Conservation (phyloP, 148 eudicot species). For the Arbutus unedo region DNA sequence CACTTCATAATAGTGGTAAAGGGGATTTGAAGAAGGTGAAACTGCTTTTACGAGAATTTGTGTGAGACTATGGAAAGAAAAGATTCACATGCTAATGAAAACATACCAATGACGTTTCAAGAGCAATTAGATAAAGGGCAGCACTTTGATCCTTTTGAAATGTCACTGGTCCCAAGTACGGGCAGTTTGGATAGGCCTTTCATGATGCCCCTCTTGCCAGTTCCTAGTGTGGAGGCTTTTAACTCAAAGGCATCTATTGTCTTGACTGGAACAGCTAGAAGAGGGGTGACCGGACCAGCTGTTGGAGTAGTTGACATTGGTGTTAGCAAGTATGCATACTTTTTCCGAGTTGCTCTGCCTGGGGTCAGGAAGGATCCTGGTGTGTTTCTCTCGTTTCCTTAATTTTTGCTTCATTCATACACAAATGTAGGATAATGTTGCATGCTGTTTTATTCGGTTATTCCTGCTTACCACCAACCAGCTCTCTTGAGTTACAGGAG, state of each 20-base stretch:
- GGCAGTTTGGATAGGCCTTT: constrained; percentile 20
- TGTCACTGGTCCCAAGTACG: constrained; percentile 19
- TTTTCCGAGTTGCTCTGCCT: constrained; percentile 15
- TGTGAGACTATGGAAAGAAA: constrained; percentile 18
- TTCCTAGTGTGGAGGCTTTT: constrained; percentile 30
- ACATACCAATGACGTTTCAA: neutral
- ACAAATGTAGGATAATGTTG: no score
- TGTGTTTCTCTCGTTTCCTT: no score
- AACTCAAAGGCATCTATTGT: constrained; percentile 32
- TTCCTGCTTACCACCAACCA: no score
- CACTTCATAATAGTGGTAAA: neutral
- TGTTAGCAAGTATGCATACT: constrained; percentile 37
- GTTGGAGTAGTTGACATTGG: constrained; percentile 85
- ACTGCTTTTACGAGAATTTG: neutral
- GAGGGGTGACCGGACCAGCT: constrained; percentile 60
- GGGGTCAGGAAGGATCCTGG: neutral
- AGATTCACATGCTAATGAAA: constrained; percentile 15
- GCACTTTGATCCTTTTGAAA: constrained; percentile 19
- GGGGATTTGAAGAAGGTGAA: neutral
- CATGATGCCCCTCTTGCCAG: constrained; percentile 35
- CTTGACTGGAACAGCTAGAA: constrained; percentile 67
- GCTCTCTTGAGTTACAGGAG: no score
- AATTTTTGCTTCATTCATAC: no score
- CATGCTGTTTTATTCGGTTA: no score
- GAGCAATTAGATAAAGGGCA: constrained; percentile 6